These are phyloP conservation scores for Cokeromyces recurvatus DNA, from an alignment of 371 early-diverging fungal genomes.

Conservation along the genomic window DNA sequence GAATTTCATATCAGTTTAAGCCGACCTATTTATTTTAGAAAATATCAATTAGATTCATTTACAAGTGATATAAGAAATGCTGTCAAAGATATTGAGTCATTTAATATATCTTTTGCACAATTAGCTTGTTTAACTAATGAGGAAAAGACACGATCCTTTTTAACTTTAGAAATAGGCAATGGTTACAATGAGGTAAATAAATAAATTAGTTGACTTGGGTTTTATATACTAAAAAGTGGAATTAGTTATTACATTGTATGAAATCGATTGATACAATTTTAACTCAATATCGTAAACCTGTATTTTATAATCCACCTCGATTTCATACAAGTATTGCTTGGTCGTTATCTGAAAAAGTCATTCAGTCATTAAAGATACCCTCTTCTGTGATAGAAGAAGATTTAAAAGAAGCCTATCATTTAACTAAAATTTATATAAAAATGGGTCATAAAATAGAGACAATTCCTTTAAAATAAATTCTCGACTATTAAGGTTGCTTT, in stretches of 20 bases:
- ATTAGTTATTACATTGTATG: slow-evolving; percentile 19
- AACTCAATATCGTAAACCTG: slow-evolving; percentile 15
- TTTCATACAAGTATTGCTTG: slow-evolving; percentile 49
- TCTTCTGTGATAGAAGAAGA: slow-evolving; percentile 7
- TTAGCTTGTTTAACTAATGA: slow-evolving; percentile 34
- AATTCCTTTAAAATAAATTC: background rate
- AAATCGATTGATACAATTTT: slow-evolving; percentile 21
- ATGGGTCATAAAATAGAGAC: slow-evolving; percentile 29
- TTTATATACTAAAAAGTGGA: too few species aligned
- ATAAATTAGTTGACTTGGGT: background rate
- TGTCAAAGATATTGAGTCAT: slow-evolving; percentile 3
- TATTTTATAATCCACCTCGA: slow-evolving; percentile 43
- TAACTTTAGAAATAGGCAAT: slow-evolving; percentile 37
- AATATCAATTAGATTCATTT: slow-evolving; percentile 31
- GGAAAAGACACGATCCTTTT: slow-evolving; percentile 37
- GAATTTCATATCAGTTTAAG: slow-evolving; percentile 36
- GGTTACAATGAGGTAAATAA: slow-evolving; percentile 38
- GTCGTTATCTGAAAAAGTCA: slow-evolving; percentile 14
- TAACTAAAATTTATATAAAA: slow-evolving; percentile 23
- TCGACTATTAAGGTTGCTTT: background rate
- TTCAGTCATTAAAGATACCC: slow-evolving; percentile 14
- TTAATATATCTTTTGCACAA: slow-evolving; percentile 36
- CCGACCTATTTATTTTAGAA: slow-evolving; percentile 28
- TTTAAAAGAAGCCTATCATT: background rate
- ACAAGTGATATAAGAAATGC: slow-evolving; percentile 1